phyloP scores from a whole-genome alignment of 257 asterid species.

The Linaria vulgaris region DNA sequence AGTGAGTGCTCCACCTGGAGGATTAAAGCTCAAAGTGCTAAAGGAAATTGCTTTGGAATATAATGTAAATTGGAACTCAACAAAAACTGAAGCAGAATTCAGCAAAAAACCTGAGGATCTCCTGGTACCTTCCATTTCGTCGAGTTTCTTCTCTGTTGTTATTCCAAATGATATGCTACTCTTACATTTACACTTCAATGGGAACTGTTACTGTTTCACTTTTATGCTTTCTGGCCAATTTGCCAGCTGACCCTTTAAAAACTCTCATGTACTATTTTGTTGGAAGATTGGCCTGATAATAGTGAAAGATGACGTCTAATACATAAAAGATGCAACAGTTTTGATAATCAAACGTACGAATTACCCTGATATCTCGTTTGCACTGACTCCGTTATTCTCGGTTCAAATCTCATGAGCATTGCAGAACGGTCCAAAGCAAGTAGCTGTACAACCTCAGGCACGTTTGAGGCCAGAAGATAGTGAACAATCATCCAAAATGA shows the following conservation, averaged over 20 bases:
- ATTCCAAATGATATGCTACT: not conserved
- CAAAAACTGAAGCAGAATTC: conserved; percentile 72
- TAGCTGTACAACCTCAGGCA: conserved; percentile 35
- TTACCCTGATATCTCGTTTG: too few relatives aligned
- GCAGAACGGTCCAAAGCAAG: conserved; percentile 85
- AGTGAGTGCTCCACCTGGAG: conserved; percentile 65
- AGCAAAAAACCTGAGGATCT: conserved; percentile 87
- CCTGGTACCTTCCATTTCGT: conserved; percentile 48
- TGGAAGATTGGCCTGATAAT: too few relatives aligned
- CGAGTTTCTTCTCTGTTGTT: not conserved
- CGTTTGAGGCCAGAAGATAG: conserved; percentile 25
- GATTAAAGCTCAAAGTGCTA: conserved; percentile 58
- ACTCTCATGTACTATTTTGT: not conserved
- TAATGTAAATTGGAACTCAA: conserved; percentile 69
- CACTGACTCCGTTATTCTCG: too few relatives aligned
- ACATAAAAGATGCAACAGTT: too few relatives aligned
- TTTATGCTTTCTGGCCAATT: not conserved
- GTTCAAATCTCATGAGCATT: conserved; percentile 20
- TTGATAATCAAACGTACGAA: too few relatives aligned
- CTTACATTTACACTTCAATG: not conserved
- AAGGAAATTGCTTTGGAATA: conserved; percentile 73
- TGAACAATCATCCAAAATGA: conserved; percentile 28
- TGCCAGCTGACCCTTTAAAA: not conserved
- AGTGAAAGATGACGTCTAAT: not conserved
- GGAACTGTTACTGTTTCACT: too few relatives aligned